Percentiles rank a stretch among this genome's conserved stretches.
Conservation (phyloP, 2,329 filamentous ascomycete species). For the Trichoderma sp. region DNA sequence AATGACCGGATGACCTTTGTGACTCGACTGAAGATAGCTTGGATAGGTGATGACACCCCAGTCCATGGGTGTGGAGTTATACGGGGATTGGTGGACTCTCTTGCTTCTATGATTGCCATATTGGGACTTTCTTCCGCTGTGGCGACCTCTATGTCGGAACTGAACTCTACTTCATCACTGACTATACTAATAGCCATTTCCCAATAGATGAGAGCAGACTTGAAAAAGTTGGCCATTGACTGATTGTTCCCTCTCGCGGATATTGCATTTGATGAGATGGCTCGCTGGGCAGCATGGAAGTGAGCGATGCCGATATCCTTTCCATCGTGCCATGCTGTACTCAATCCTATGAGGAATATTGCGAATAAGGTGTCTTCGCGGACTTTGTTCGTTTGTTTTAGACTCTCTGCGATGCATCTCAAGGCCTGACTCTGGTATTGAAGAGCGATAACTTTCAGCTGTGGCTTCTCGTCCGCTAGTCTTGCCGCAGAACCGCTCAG, state of each 20-base stretch:
- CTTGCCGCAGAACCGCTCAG: not conserved
- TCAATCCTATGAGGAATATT: not conserved
- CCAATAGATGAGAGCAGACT: not conserved
- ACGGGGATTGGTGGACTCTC: not conserved
- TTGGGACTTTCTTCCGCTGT: not conserved
- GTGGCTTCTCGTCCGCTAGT: not conserved
- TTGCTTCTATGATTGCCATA: not conserved
- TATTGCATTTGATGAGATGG: not conserved
- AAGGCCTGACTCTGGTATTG: not conserved
- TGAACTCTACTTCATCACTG: not conserved
- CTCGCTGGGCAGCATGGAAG: not conserved
- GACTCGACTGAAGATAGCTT: not conserved
- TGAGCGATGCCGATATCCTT: not conserved
- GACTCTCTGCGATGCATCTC: not conserved
- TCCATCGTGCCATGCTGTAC: not conserved
- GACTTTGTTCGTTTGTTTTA: not conserved
- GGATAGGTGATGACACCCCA: not conserved
- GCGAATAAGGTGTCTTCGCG: not conserved
- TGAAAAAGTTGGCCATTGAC: not conserved
- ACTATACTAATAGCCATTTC: not conserved
- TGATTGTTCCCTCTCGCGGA: not conserved
- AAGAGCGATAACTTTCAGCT: not conserved
- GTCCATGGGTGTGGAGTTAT: not conserved
- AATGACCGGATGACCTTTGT: not conserved
- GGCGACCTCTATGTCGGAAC: not conserved